Evolutionary conservation across 179 eudicot species (phyloP).

Genomic region (Silene noctiflora): DNA sequence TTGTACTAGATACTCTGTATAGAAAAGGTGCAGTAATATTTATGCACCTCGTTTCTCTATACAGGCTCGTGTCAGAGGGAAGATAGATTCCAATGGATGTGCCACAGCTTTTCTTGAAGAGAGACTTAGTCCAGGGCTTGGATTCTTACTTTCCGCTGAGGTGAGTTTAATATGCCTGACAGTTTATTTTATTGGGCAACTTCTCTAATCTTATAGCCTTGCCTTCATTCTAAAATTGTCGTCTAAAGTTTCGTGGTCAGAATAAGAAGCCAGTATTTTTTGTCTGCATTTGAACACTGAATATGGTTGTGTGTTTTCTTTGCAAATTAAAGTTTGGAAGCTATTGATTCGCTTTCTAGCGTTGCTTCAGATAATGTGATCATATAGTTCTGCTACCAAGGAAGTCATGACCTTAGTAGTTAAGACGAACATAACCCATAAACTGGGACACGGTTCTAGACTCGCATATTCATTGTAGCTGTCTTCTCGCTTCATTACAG

Average conservation of each 20-base stretch:
- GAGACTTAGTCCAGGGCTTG: constrained; percentile 81
- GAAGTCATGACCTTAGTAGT: not conserved
- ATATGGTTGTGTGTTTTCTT: not conserved
- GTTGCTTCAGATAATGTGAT: not conserved
- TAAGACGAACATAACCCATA: not conserved
- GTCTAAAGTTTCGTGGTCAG: not conserved
- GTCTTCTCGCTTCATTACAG: too few species aligned
- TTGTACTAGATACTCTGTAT: not conserved
- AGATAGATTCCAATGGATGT: constrained; percentile 86
- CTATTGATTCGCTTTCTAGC: not conserved
- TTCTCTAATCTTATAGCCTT: not conserved
- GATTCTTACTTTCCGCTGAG: constrained; percentile 90
- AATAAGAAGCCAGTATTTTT: not conserved
- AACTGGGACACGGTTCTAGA: not conserved
- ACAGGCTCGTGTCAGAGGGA: constrained; percentile 91
- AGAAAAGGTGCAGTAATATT: not conserved
- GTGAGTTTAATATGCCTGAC: constrained; percentile 32
- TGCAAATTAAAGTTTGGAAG: constrained; percentile 3
- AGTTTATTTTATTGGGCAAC: not conserved
- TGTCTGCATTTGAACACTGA: too few species aligned
- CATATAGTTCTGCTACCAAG: not conserved
- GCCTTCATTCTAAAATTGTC: not conserved
- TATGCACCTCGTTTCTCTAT: not conserved
- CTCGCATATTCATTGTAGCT: not conserved
- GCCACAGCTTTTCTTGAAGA: constrained; percentile 82